Percentiles rank a stretch among this genome's conserved stretches.
Evolutionary conservation across 495 filamentous ascomycete genomes (phyloP).

Genomic region (Pyrenopolyporus hunteri): DNA sequence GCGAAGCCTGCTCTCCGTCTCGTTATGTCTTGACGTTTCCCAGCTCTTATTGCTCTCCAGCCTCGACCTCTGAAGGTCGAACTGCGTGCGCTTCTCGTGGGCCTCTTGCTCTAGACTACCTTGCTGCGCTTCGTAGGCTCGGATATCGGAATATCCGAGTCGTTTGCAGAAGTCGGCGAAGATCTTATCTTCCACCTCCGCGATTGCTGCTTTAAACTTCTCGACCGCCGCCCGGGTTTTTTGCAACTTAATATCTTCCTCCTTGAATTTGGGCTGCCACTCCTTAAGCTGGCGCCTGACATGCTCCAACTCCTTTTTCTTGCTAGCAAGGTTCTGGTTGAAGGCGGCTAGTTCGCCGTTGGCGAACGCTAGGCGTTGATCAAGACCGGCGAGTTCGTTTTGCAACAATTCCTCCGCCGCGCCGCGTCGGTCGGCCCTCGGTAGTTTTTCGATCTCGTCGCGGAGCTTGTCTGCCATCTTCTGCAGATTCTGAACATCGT

Average conservation of each 20-base stretch:
- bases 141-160: constrained; percentile 85
- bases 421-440: constrained; percentile 72
- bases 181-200: constrained; percentile 84
- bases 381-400: constrained; percentile 81
- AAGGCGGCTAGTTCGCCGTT: constrained; percentile 80
- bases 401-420: constrained; percentile 80
- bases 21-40: constrained; percentile 71
- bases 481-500: constrained; percentile 81
- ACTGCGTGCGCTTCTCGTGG: constrained; percentile 82
- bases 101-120: constrained; percentile 89
- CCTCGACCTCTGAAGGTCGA: constrained; percentile 79
- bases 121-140: constrained; percentile 91
- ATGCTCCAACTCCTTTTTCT: constrained; percentile 80
- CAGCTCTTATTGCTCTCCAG: constrained; percentile 81
- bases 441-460: constrained; percentile 74
- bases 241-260: constrained; percentile 70
- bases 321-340: constrained; percentile 83
- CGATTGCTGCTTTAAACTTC: constrained; percentile 76
- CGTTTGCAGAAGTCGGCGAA: constrained; percentile 87
- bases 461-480: constrained; percentile 69
- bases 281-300: constrained; percentile 72
- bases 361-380: constrained; percentile 72
- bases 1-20: constrained; percentile 72
- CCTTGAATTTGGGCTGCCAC: constrained; percentile 76
- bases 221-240: constrained; percentile 68